phyloP scores from a whole-genome alignment of 2,329 filamentous ascomycete species.

The Nemania sp. region DNA sequence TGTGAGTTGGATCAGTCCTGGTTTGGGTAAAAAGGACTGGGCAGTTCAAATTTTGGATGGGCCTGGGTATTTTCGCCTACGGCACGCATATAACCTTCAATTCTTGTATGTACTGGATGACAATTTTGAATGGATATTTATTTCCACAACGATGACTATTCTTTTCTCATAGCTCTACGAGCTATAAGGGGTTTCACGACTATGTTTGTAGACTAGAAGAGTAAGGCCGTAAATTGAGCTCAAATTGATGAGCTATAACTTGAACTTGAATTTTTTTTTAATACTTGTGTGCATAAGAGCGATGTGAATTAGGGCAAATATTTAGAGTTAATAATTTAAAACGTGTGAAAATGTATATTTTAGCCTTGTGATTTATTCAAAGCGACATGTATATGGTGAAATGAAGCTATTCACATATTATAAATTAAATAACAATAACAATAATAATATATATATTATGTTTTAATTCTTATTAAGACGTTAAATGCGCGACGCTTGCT shows the following conservation, averaged over 20 bases:
- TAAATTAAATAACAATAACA: too few species aligned
- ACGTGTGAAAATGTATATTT: too few species aligned
- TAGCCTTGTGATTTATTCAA: too few species aligned
- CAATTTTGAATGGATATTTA: conserved; percentile 41
- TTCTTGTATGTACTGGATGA: conserved; percentile 46
- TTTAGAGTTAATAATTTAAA: too few species aligned
- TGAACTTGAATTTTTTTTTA: not conserved
- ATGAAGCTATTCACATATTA: too few species aligned
- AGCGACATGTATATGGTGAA: too few species aligned
- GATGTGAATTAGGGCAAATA: too few species aligned
- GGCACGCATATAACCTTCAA: conserved; percentile 39
- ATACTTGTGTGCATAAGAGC: too few species aligned
- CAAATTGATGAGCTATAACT: not conserved
- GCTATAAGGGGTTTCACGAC: not conserved
- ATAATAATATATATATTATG: too few species aligned
- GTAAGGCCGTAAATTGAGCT: not conserved
- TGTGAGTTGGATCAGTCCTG: conserved; percentile 21
- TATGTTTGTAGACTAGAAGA: conserved; percentile 3
- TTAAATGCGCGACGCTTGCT: too few species aligned
- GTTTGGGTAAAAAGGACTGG: conserved; percentile 24
- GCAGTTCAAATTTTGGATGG: conserved; percentile 11
- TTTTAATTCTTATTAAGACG: too few species aligned
- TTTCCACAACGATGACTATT: conserved; percentile 19
- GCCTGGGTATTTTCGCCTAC: conserved; percentile 14
- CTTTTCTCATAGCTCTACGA: not conserved